Evolutionary conservation across 495 filamentous ascomycete species (phyloP), one percentile per base, ranked within the genome.

Genomic region (Amphirosellinia nigrospora): DNA sequence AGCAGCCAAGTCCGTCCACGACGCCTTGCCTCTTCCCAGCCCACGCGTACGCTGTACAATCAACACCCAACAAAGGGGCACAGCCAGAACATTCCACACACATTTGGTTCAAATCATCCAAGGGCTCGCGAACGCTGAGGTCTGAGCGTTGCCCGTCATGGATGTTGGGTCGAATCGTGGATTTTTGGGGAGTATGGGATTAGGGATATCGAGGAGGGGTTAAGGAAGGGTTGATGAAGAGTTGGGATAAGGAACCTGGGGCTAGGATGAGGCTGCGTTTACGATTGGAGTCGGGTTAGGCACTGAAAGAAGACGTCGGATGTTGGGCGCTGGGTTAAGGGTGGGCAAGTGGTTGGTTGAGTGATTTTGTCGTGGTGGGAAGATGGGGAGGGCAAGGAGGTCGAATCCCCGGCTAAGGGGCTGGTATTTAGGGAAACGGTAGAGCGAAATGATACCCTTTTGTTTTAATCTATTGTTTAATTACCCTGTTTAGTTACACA

Each of bases 41-140:
- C 55, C 15, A 21, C 11, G 55, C 32, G 26, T 36, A 58, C 19
- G 55, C 55, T 58, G 55, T 58, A 58, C 55, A 10, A n/a, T 3
- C 36, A 58, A 10, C 55, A 30, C 2, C 8, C 55, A 26, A n/a
- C 36, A 32, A 58, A 21, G 55, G 55, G 30, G 55, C 21, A 58
- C 55, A 10, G 52, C 52, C 26, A 34, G 10, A 16, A 15, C 13
- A 19, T 56, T 34, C 30, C 19, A 28, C 53, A 58, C 23, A 3
- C 1, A 8, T 46, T 36, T 11, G 23, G 38, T 58, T 26, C 30
- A 5, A 16, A 7, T 16, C 21, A 8, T 61, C 58, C 36, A 11
- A 39, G 41, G 58, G 58, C 36, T 61, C 48, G 63, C 63, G 63
- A 66, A 28, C 63, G 63, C 63, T 6, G 63, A 66, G 63, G 63